A percentile compares a stretch with the other conserved stretches of the same genome.
These are phyloP conservation scores for Podospora anserina DNA, from an alignment of 495 filamentous ascomycete genomes.

Conservation along the genomic window DNA sequence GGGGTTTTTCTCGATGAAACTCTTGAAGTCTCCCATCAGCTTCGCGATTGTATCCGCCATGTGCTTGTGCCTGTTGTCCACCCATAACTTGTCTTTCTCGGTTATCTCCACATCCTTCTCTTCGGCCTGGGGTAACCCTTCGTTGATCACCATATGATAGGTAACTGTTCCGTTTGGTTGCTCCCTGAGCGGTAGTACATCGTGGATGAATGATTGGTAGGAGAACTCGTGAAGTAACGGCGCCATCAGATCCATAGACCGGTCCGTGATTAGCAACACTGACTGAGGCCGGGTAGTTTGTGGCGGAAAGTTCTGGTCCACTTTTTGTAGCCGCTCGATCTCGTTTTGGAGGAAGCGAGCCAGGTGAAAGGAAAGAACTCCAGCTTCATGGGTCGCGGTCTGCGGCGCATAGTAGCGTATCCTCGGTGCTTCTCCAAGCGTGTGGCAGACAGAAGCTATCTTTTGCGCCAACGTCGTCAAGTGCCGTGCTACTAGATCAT, in stretches of 20 bases:
- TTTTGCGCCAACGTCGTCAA: constrained; percentile 82
- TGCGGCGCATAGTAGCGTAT: constrained; percentile 84
- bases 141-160: constrained; percentile 74
- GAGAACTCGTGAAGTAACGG: constrained; percentile 95
- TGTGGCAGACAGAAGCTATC: constrained; percentile 81
- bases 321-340: constrained; percentile 79
- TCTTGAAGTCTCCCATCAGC: constrained; percentile 86
- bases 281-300: constrained; percentile 76
- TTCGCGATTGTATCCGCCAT: constrained; percentile 98
- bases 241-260: constrained; percentile 84
- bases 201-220: constrained; percentile 96
- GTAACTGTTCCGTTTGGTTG: constrained; percentile 68
- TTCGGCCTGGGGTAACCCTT: constrained; percentile 62
- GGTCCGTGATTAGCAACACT: constrained; percentile 80
- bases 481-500: constrained; percentile 73
- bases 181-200: constrained; percentile 82
- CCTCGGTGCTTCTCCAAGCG: constrained; percentile 81
- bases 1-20: constrained; percentile 87
- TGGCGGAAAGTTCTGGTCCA: constrained; percentile 78
- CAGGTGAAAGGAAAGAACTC: constrained; percentile 78
- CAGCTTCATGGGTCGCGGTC: constrained; percentile 76
- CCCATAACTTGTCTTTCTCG: constrained; percentile 90
- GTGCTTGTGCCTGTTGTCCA: constrained; percentile 86
- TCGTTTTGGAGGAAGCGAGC: constrained; percentile 91
- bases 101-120: constrained; percentile 85